phyloP scores from a whole-genome alignment of 495 filamentous ascomycete species.

The Aspergillus homomorphus region DNA sequence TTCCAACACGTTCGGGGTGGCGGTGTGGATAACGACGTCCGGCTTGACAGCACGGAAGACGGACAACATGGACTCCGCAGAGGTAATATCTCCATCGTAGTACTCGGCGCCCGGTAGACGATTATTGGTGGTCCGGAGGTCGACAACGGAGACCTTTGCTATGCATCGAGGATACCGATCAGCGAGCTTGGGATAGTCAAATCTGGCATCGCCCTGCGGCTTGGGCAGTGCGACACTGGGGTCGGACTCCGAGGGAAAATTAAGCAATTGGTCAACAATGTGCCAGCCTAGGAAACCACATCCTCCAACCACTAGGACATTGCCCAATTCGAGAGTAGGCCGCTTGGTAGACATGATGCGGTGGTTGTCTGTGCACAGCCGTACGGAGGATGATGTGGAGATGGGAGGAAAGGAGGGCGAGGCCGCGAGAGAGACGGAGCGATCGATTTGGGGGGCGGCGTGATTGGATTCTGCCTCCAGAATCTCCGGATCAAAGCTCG shows the following conservation, averaged over 20 bases:
- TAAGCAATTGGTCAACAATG: constrained; percentile 55
- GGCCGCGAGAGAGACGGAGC: constrained; percentile 5
- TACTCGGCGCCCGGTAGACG: constrained; percentile 72
- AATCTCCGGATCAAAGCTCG: constrained; percentile 14
- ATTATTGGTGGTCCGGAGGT: constrained; percentile 75
- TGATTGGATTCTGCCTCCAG: constrained; percentile 7
- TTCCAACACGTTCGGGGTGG: constrained; percentile 64
- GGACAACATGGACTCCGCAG: constrained; percentile 56
- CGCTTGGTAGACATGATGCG: constrained; percentile 34
- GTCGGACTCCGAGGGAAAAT: constrained; percentile 49
- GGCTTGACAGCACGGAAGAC: constrained; percentile 71
- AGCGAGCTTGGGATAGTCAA: constrained; percentile 39
- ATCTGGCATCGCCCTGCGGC: constrained; percentile 36
- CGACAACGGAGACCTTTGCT: constrained; percentile 73
- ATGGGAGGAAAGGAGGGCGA: constrained; percentile 17
- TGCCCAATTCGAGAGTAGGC: constrained; percentile 40
- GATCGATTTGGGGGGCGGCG: not conserved
- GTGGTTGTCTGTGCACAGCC: constrained; percentile 1
- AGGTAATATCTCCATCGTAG: constrained; percentile 84
- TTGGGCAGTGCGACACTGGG: constrained; percentile 42
- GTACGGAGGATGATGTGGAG: constrained; percentile 4
- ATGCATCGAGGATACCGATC: constrained; percentile 44
- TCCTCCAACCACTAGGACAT: constrained; percentile 55
- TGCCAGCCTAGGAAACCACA: constrained; percentile 59
- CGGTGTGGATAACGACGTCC: constrained; percentile 93